Conservation (phyloP, 2,329 filamentous ascomycete genomes). For the Hirsutella thompsonii region DNA sequence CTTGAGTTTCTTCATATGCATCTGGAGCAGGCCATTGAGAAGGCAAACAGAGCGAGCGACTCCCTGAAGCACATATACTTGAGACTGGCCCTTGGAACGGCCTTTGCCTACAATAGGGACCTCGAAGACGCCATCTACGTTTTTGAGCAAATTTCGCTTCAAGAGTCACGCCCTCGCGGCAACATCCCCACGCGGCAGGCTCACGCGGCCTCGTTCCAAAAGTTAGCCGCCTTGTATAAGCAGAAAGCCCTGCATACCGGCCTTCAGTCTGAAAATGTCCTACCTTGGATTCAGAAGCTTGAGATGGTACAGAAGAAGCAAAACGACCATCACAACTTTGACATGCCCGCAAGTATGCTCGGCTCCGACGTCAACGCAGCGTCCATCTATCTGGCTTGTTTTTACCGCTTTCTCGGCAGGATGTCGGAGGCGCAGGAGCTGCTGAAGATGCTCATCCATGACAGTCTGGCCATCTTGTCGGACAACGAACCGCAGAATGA, state of each 20-base stretch:
- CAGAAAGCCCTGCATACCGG: constrained; percentile 17
- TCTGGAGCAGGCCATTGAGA: constrained; percentile 17
- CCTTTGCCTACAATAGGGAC: constrained; percentile 20
- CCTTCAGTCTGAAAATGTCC: constrained; percentile 12
- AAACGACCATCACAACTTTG: constrained; percentile 21
- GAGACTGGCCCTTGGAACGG: constrained; percentile 21
- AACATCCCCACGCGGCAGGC: constrained; percentile 24
- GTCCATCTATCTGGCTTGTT: constrained; percentile 24
- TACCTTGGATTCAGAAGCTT: constrained; percentile 20
- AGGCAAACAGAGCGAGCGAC: constrained; percentile 20
- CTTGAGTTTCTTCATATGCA: constrained; percentile 16
- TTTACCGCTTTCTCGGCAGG: constrained; percentile 20
- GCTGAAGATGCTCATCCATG: constrained; percentile 19
- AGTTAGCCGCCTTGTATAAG: constrained; percentile 24
- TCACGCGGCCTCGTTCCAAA: constrained; percentile 26
- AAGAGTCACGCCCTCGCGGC: constrained; percentile 24
- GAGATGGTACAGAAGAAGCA: constrained; percentile 23
- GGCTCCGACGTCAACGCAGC: constrained; percentile 29
- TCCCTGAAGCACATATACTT: constrained; percentile 23
- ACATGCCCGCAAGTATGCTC: constrained; percentile 25
- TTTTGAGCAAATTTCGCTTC: constrained; percentile 22
- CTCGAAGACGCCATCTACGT: constrained; percentile 20
- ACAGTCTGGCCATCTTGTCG: constrained; percentile 23
- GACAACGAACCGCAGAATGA: constrained; percentile 29
- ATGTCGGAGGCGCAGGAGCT: constrained; percentile 14